Evolutionary conservation across 179 eudicot species (phyloP).

Genomic region (Drosera spatulata): DNA sequence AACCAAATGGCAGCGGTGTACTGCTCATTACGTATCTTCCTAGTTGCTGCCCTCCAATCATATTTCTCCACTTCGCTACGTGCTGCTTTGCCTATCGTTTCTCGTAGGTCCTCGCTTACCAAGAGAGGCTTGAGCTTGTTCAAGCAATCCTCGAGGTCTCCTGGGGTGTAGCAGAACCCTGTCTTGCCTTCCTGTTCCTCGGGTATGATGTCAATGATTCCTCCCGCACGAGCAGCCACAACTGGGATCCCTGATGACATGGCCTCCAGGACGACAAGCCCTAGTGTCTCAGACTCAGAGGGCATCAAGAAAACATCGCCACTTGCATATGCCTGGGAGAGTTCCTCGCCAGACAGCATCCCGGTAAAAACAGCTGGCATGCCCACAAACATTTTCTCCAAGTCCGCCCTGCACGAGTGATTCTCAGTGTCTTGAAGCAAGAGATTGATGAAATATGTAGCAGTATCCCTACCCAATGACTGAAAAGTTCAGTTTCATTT

Average conservation of each 20-base stretch:
- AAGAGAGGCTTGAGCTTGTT: constrained; percentile 57
- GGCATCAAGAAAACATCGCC: constrained; percentile 92
- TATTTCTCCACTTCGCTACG: constrained; percentile 87
- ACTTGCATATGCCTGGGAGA: constrained; percentile 84
- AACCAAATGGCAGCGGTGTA: constrained; percentile 90
- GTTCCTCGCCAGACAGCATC: constrained; percentile 84
- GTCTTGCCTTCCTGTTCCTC: constrained; percentile 72
- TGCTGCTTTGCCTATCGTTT: constrained; percentile 62
- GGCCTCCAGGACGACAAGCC: constrained; percentile 81
- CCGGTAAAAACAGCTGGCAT: constrained; percentile 95
- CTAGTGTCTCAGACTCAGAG: constrained; percentile 91
- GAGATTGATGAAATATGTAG: too few relatives aligned
- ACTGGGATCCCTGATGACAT: constrained; percentile 97
- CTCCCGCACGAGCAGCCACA: constrained; percentile 92
- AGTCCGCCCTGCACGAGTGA: constrained; percentile 19
- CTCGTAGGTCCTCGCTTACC: constrained; percentile 39
- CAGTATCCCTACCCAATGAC: too few relatives aligned
- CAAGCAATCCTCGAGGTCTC: constrained; percentile 67
- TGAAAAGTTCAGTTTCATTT: too few relatives aligned
- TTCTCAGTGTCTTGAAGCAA: too few relatives aligned
- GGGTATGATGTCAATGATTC: constrained; percentile 78
- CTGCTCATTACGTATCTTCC: constrained; percentile 56
- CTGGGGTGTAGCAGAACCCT: constrained; percentile 62
- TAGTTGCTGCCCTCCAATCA: constrained; percentile 81
- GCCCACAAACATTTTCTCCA: constrained; percentile 29